phyloP scores from a whole-genome alignment of 108 stramenopile genomes.

The Discostella stelligeroides region DNA sequence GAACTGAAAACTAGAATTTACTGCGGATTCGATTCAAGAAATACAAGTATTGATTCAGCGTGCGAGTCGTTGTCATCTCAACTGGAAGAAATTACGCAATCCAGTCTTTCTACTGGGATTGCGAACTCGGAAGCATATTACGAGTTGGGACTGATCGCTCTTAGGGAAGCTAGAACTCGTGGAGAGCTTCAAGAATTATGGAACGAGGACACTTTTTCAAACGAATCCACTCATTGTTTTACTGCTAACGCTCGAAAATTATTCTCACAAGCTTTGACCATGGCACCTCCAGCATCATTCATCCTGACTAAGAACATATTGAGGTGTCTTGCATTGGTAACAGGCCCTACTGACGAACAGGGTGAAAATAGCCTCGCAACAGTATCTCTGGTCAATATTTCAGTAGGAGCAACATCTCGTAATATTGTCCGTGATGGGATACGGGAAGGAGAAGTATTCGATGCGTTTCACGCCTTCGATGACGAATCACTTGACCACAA shows the following conservation, averaged over 20 bases:
- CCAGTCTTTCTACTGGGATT: background rate
- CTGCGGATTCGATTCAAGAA: background rate
- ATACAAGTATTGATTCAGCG: background rate
- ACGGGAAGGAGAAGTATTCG: slow-evolving; percentile 4
- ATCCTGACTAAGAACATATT: slow-evolving; percentile 58
- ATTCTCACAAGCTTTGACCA: slow-evolving; percentile 28
- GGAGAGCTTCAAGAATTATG: slow-evolving; percentile 56
- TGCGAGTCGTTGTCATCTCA: background rate
- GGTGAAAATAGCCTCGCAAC: slow-evolving; percentile 3
- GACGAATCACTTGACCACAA: slow-evolving; percentile 7
- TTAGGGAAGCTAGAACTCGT: slow-evolving; percentile 35
- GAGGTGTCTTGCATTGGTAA: slow-evolving; percentile 65
- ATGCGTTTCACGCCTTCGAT: slow-evolving; percentile 51
- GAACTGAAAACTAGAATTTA: slow-evolving; percentile 30
- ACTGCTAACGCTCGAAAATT: slow-evolving; percentile 32
- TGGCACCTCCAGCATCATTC: slow-evolving; percentile 38
- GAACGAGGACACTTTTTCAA: slow-evolving; percentile 28
- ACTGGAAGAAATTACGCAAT: slow-evolving; percentile 11
- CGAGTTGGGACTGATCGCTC: slow-evolving; percentile 49
- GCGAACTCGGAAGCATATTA: slow-evolving; percentile 59
- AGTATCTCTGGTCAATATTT: slow-evolving; percentile 42
- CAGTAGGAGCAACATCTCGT: slow-evolving; percentile 43
- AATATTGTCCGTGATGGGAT: slow-evolving; percentile 27
- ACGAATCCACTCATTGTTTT: background rate
- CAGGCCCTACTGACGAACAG: slow-evolving; percentile 44